Percentiles rank a stretch among this genome's conserved stretches.
phyloP scores from a whole-genome alignment of 345 rosid species.

The Psidium friedrichsthalianum region DNA sequence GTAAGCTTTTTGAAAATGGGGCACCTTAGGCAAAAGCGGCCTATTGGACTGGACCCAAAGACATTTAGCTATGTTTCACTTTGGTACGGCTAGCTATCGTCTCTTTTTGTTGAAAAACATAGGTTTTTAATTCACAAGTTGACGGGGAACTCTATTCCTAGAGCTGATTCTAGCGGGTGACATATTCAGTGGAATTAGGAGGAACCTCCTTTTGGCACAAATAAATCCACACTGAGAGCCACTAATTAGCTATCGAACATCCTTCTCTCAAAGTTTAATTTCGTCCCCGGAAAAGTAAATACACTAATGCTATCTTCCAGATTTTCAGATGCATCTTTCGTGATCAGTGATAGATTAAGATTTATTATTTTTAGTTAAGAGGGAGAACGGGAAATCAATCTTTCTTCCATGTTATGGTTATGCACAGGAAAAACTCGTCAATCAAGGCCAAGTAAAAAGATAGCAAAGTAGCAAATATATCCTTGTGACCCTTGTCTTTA shows the following conservation, averaged over 20 bases:
- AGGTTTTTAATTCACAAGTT: not conserved
- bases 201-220: not conserved
- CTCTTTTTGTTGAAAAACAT: not conserved
- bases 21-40: not conserved
- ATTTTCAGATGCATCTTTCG: not conserved
- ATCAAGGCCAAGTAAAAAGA: not conserved
- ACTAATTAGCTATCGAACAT: not conserved
- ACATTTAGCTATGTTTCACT: not conserved
- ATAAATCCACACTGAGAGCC: not conserved
- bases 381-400: not conserved
- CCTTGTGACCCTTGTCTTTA: not conserved
- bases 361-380: not conserved
- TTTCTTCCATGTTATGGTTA: not conserved
- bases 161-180: not conserved
- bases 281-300: too few relatives aligned
- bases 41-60: not conserved
- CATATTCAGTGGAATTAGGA: not conserved
- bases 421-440: too few relatives aligned
- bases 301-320: not conserved
- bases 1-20: not conserved
- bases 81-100: not conserved
- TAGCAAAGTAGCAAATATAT: not conserved
- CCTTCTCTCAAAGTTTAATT: not conserved
- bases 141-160: not conserved
- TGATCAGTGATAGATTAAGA: not conserved